A percentile compares a stretch with the other conserved stretches of the same genome.
phyloP scores from a whole-genome alignment of 164 flowering plant species.

The Chimonanthus salicifolius region DNA sequence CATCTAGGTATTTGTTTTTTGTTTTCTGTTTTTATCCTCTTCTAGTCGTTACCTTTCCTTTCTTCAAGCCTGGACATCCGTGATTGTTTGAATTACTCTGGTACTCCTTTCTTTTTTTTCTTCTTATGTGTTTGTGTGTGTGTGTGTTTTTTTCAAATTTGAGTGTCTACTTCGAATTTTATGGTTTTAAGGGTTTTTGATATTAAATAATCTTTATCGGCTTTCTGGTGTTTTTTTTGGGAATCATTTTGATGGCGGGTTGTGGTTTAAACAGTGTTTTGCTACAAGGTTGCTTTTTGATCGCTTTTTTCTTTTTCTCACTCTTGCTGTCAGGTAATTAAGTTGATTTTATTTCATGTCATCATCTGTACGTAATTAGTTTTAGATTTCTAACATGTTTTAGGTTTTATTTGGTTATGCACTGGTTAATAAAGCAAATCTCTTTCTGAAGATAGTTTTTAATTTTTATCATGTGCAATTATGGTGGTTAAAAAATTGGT shows the following conservation, averaged over 20 bases:
- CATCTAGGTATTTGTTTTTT: constrained; percentile 4
- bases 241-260: neutral
- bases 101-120: neutral
- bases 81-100: neutral
- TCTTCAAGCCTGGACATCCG: neutral
- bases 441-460: neutral
- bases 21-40: neutral
- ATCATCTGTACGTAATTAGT: neutral
- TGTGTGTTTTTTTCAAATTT: constrained; percentile 16
- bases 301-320: neutral
- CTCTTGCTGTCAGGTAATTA: neutral
- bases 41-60: neutral
- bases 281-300: neutral
- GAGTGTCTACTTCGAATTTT: neutral
- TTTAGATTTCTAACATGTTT: too few relatives aligned
- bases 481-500: neutral
- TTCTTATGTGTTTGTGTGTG: neutral
- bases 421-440: neutral
- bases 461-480: too few relatives aligned
- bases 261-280: neutral
- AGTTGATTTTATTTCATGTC: neutral
- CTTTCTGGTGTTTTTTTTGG: neutral
- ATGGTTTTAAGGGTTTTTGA: neutral
- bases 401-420: neutral
- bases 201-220: neutral